Percentiles rank a stretch among this genome's conserved stretches.
Conservation (phyloP, 306 rosid species). For the Ziziphus jujuba region DNA sequence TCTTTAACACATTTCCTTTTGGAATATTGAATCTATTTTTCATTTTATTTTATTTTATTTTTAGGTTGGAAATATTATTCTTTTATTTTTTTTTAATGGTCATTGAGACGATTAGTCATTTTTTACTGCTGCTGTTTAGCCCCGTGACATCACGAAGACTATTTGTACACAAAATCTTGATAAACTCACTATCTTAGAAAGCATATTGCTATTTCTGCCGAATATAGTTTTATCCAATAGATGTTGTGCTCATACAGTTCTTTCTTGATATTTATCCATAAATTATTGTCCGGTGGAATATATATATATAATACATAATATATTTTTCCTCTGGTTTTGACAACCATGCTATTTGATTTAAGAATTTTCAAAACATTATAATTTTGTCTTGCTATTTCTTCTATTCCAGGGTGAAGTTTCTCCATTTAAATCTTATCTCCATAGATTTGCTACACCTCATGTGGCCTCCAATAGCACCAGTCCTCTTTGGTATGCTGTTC, state of each 20-base stretch:
- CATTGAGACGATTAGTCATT: too few relatives aligned
- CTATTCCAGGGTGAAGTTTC: slow-evolving; percentile 50
- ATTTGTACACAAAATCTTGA: too few relatives aligned
- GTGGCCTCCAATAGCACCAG: slow-evolving; percentile 57
- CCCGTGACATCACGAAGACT: too few relatives aligned
- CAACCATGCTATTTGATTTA: not conserved
- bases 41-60: not conserved
- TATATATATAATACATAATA: too few relatives aligned
- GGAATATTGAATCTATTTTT: not conserved
- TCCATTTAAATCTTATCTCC: slow-evolving; percentile 53
- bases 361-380: slow-evolving; percentile 13
- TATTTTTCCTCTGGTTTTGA: not conserved
- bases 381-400: not conserved
- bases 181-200: too few relatives aligned
- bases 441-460: slow-evolving; percentile 55
- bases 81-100: too few relatives aligned
- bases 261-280: not conserved
- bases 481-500: slow-evolving; percentile 65
- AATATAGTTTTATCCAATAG: too few relatives aligned
- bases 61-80: not conserved
- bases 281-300: not conserved
- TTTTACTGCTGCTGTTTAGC: too few relatives aligned
- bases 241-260: too few relatives aligned
- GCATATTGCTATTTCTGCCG: too few relatives aligned
- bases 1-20: not conserved